Conservation (phyloP, 2,329 filamentous ascomycete species). For the Pseudocercospora pini-densiflorae region DNA sequence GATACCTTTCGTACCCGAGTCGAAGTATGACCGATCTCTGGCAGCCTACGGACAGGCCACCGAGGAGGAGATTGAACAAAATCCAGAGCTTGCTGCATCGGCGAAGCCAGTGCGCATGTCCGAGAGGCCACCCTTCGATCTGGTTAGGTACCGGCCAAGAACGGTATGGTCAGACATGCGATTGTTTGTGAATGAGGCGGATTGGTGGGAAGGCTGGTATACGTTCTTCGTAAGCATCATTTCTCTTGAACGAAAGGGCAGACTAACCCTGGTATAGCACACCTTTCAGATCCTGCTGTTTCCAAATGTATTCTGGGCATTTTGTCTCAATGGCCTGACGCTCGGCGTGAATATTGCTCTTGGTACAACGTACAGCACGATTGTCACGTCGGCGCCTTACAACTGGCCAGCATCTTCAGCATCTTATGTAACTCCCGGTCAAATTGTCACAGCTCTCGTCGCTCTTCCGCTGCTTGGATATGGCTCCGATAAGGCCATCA, state of each 20-base stretch:
- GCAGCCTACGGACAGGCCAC: constrained; percentile 44
- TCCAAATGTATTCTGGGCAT: constrained; percentile 50
- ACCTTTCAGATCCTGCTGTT: constrained; percentile 38
- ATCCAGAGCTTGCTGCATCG: constrained; percentile 10
- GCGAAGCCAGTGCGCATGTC: constrained; percentile 26
- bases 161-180: constrained; percentile 47
- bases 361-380: constrained; percentile 47
- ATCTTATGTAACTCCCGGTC: constrained; percentile 46
- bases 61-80: constrained; percentile 22
- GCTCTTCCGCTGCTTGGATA: constrained; percentile 47
- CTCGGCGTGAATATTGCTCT: constrained; percentile 51
- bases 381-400: constrained; percentile 44
- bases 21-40: constrained; percentile 47
- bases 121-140: constrained; percentile 41
- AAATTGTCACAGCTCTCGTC: constrained; percentile 46
- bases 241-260: background rate
- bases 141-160: constrained; percentile 42
- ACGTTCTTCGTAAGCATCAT: constrained; percentile 29
- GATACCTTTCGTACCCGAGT: constrained; percentile 50
- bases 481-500: constrained; percentile 46
- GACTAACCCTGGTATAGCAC: constrained; percentile 11
- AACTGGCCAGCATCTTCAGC: constrained; percentile 40
- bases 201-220: constrained; percentile 44
- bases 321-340: constrained; percentile 46
- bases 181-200: constrained; percentile 45